phyloP scores from a whole-genome alignment of 768 basidiomycete genomes.

The Pleurotus tuoliensis region DNA sequence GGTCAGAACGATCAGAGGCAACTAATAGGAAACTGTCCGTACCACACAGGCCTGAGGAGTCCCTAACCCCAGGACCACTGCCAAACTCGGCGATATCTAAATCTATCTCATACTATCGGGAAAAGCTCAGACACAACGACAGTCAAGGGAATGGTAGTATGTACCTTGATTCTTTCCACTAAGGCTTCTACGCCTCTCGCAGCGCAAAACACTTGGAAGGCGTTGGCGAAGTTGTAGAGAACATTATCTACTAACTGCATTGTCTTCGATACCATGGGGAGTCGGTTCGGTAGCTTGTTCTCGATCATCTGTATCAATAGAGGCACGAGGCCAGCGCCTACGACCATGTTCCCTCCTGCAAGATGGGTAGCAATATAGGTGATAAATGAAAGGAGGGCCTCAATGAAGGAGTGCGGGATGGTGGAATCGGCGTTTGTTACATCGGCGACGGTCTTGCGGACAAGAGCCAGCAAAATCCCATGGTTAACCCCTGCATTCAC shows the following conservation, averaged over 20 bases:
- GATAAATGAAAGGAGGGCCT: slow-evolving; percentile 82
- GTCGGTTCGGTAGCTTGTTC: slow-evolving; percentile 62
- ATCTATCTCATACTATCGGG: slow-evolving; percentile 60
- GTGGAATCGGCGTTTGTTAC: slow-evolving; percentile 63
- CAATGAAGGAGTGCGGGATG: slow-evolving; percentile 72
- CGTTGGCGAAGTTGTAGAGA: slow-evolving; percentile 84
- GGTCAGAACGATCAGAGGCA: background rate
- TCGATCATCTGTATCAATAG: slow-evolving; percentile 87
- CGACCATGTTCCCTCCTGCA: slow-evolving; percentile 88
- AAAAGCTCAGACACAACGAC: slow-evolving; percentile 8
- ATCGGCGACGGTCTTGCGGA: slow-evolving; percentile 77
- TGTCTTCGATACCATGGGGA: slow-evolving; percentile 80
- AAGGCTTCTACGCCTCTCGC: slow-evolving; percentile 81
- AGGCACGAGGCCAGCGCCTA: slow-evolving; percentile 89
- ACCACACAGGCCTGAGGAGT: slow-evolving; percentile 53
- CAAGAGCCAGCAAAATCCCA: slow-evolving; percentile 85
- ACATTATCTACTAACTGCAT: slow-evolving; percentile 92
- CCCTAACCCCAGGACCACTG: slow-evolving; percentile 35
- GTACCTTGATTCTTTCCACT: slow-evolving; percentile 83
- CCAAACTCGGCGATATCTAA: slow-evolving; percentile 57
- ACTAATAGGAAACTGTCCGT: slow-evolving; percentile 13
- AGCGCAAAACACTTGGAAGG: slow-evolving; percentile 82
- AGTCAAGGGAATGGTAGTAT: slow-evolving; percentile 20
- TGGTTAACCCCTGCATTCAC: slow-evolving; percentile 96
- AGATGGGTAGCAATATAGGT: slow-evolving; percentile 84